A percentile compares a stretch with the other conserved stretches of the same genome.
Conservation (phyloP, 176 grass and related monocot genomes). For the Melocanna baccifera region DNA sequence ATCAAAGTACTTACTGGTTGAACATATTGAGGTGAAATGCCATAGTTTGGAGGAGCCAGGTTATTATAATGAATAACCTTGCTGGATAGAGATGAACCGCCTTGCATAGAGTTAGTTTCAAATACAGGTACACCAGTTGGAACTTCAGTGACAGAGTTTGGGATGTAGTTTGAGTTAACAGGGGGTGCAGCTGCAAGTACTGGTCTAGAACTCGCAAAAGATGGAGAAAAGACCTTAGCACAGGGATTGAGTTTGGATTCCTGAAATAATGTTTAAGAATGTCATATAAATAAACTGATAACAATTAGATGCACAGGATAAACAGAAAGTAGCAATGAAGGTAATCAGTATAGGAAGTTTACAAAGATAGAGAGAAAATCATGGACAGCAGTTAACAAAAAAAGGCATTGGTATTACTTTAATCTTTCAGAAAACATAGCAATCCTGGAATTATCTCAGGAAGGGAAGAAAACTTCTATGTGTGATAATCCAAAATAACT, state of each 20-base stretch:
- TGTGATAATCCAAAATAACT: not conserved
- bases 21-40: conserved; percentile 48
- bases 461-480: not conserved
- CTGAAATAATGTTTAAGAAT: conserved; percentile 51
- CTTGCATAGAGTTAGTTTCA: conserved; percentile 50
- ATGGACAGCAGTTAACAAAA: not conserved
- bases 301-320: not conserved
- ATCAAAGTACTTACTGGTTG: conserved; percentile 46
- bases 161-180: conserved; percentile 48
- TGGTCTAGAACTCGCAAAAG: conserved; percentile 56
- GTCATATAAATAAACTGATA: conserved; percentile 5
- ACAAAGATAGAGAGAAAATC: not conserved
- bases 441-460: not conserved
- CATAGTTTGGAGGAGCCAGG: conserved; percentile 51
- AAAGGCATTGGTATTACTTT: not conserved
- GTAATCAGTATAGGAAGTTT: not conserved
- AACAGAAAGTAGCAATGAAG: not conserved
- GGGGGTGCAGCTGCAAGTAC: conserved; percentile 36
- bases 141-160: conserved; percentile 38
- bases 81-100: conserved; percentile 47
- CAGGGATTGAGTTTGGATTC: conserved; percentile 89
- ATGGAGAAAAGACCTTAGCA: conserved; percentile 83
- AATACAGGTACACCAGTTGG: conserved; percentile 52
- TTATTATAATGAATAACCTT: conserved; percentile 71
- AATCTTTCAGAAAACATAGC: conserved; percentile 6